Base-by-base conservation (phyloP, 164 flowering plant species). In the Stephania yunnanensis region DNA sequence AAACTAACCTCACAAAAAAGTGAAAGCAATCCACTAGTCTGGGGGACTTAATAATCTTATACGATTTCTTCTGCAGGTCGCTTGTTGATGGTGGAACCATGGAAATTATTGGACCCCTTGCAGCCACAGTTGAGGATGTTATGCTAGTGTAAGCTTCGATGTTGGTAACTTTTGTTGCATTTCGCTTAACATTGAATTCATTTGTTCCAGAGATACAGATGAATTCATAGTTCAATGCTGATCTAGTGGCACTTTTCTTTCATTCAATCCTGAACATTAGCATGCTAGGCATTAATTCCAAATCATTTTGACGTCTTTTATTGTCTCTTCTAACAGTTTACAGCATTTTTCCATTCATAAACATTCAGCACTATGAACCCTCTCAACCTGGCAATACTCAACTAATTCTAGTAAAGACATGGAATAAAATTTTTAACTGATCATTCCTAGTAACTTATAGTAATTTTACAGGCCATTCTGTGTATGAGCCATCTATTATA, bases 81-180 rank as follows among this genome's bases (percentile, higher is more conserved):
- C 44, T 88, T 73, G 90, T 96, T 86, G 93, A 89, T 79, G 67
- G 81, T 73, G 98, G 97, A 76, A 91, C 99, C 67, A 92, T 95
- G 73, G 97, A 87, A 84, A 85, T 95, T 69, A 87, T 92, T 74
- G 99, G 97, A 73, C 94, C 99, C 44, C 79, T 95, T 71, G 89
- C 99, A 70, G 87, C 97, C 78, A 76, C 89, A 67, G 97, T 95
- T 84, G 99, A 95, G 82, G 99, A 95, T 87, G 86, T 85, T 74
- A 86, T 93, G 85, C 90, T 93, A 50, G 92, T 95, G 98, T 95
- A 86, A 89, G 94, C 66, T 72, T 48, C 64, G 29, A 61, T 5
- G 25, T 61, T 61, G 66, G 7, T 20, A 58, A 19, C 20, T 61
- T 17, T 61, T 61, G 10, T 61, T n/a, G 9, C 6, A 6, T 10